phyloP scores from a whole-genome alignment of 2,329 filamentous ascomycete species.

The Keithomyces neogunnii region DNA sequence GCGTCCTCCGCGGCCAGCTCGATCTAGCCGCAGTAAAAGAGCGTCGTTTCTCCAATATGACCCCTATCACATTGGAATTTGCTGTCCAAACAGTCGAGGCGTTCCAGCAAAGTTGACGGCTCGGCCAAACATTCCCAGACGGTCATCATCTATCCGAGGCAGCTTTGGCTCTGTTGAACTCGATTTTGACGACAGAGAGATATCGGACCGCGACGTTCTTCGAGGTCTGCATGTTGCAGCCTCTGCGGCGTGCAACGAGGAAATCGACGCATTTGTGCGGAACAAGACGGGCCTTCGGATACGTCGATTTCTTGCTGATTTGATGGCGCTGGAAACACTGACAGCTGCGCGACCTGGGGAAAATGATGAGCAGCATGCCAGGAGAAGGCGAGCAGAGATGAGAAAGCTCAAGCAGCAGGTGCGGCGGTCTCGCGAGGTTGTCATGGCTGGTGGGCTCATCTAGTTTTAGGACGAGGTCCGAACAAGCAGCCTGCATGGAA shows the following conservation, averaged over 20 bases:
- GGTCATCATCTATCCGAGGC: constrained; percentile 25
- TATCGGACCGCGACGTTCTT: constrained; percentile 43
- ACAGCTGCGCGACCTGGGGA: constrained; percentile 20
- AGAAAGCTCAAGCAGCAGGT: constrained; percentile 27
- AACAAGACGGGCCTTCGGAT: constrained; percentile 43
- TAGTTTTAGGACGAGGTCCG: background rate
- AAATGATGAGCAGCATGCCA: constrained; percentile 16
- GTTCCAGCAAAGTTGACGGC: constrained; percentile 15
- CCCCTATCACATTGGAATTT: constrained; percentile 16
- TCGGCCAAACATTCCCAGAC: constrained; percentile 25
- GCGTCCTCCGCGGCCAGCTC: background rate
- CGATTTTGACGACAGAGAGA: constrained; percentile 27
- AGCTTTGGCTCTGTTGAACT: constrained; percentile 12
- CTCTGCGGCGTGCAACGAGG: constrained; percentile 46
- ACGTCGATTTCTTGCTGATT: constrained; percentile 45
- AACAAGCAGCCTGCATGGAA: too few relatives aligned
- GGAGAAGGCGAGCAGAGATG: constrained; percentile 22
- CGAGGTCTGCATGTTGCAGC: constrained; percentile 46
- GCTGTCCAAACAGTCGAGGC: constrained; percentile 18
- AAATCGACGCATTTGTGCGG: constrained; percentile 43
- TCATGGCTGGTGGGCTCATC: constrained; percentile 9
- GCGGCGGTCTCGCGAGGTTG: constrained; percentile 22
- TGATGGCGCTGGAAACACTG: constrained; percentile 42
- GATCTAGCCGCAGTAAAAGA: background rate
- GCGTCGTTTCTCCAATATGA: constrained; percentile 6